phyloP scores from a whole-genome alignment of 768 basidiomycete genomes.

The Suillus cothurnatus region DNA sequence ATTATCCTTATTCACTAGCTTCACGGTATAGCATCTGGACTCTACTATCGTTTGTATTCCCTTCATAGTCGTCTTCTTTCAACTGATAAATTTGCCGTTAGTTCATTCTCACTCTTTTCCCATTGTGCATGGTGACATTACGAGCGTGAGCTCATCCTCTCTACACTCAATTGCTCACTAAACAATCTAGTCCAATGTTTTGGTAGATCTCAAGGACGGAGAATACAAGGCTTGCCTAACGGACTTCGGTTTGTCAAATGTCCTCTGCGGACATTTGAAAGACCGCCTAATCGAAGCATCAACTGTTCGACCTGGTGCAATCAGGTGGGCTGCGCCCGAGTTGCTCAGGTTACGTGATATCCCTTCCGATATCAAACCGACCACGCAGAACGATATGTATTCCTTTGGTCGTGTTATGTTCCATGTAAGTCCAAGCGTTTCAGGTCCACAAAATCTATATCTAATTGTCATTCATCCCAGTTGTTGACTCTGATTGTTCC shows the following conservation, averaged over 20 bases:
- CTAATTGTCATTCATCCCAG: not conserved
- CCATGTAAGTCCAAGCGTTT: conserved; percentile 2
- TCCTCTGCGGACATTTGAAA: conserved; percentile 35
- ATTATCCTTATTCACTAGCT: conserved; percentile 12
- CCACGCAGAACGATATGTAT: conserved; percentile 40
- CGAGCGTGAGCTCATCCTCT: conserved; percentile 11
- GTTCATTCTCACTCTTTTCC: conserved; percentile 21
- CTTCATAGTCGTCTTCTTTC: too few species aligned
- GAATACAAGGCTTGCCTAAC: conserved; percentile 38
- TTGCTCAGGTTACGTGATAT: conserved; percentile 30
- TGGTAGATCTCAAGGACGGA: conserved; percentile 13
- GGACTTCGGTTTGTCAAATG: conserved; percentile 48
- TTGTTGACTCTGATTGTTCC: not conserved
- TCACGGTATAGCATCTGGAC: conserved; percentile 16
- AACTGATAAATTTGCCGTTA: not conserved
- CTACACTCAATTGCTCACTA: too few species aligned
- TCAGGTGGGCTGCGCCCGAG: conserved; percentile 9
- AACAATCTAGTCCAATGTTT: conserved; percentile 18
- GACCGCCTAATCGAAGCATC: conserved; percentile 22
- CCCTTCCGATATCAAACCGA: conserved; percentile 6
- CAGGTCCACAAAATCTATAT: not conserved
- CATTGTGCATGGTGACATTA: conserved; percentile 23
- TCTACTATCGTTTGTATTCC: conserved; percentile 13
- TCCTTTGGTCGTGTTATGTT: conserved; percentile 34
- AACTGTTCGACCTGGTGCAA: conserved; percentile 25